Evolutionary conservation across 495 filamentous ascomycete species (phyloP).

Genomic region (Penicillium tannophilum): DNA sequence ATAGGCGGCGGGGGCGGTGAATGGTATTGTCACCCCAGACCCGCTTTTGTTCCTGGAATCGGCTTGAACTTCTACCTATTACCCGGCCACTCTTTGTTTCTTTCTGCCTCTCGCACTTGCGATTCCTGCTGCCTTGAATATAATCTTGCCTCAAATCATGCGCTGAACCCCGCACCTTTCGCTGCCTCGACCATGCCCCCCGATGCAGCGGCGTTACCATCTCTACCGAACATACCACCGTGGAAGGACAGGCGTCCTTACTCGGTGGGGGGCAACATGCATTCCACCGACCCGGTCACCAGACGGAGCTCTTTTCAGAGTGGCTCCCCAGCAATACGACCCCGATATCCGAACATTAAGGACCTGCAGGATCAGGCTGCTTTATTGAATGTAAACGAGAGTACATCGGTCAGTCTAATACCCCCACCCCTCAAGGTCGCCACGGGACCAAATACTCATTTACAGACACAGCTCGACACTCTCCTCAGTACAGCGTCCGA

Average conservation of each 20-base stretch:
- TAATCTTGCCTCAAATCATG: constrained; percentile 24
- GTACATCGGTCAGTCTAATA: constrained; percentile 41
- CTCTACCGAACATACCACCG: constrained; percentile 39
- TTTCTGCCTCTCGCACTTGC: constrained; percentile 12
- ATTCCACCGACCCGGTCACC: constrained; percentile 30
- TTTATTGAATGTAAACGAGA: constrained; percentile 42
- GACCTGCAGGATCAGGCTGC: constrained; percentile 62
- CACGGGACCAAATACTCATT: constrained; percentile 22
- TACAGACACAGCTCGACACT: constrained; percentile 31
- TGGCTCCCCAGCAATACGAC: constrained; percentile 24
- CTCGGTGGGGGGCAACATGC: constrained; percentile 35
- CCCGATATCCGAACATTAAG: constrained; percentile 69
- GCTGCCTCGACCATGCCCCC: constrained; percentile 43
- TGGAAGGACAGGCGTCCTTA: constrained; percentile 39
- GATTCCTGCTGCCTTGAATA: constrained; percentile 12
- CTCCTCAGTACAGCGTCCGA: constrained; percentile 39
- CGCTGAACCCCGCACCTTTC: constrained; percentile 21
- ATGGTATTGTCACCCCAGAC: constrained; percentile 30
- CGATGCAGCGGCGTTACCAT: constrained; percentile 48
- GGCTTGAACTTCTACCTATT: constrained; percentile 12
- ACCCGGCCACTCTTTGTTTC: constrained; percentile 8
- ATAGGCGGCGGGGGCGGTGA: constrained; percentile 36
- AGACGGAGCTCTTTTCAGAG: constrained; percentile 31
- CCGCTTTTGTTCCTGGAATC: constrained; percentile 25
- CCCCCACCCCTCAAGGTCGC: background rate